A percentile compares a stretch with the other conserved stretches of the same genome.
Evolutionary conservation across 192 early-diverging fungal genomes (phyloP).

Genomic region (Backusella tuberculispora): DNA sequence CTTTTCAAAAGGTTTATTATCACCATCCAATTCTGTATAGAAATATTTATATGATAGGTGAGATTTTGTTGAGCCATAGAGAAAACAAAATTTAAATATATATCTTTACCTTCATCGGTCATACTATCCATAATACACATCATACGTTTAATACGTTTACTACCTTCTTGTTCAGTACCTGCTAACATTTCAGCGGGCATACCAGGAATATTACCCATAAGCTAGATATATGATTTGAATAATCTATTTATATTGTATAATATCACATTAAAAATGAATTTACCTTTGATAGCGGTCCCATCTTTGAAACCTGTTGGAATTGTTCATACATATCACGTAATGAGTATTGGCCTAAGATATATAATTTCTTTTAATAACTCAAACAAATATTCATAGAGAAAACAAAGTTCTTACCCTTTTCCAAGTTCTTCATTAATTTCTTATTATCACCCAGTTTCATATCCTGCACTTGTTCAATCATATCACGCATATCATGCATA

Average conservation of each 20-base stretch:
- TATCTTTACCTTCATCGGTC: constrained; percentile 65
- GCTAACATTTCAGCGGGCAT: constrained; percentile 62
- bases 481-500: constrained; percentile 89
- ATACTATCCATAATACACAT: constrained; percentile 97
- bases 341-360: constrained; percentile 69
- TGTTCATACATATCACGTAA: constrained; percentile 96
- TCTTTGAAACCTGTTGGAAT: constrained; percentile 83
- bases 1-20: constrained; percentile 80
- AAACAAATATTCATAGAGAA: neutral
- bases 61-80: neutral
- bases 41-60: neutral
- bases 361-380: neutral
- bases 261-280: constrained; percentile 17
- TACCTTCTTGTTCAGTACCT: constrained; percentile 64
- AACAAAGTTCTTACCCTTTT: constrained; percentile 55
- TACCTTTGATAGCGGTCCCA: constrained; percentile 93
- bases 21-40: constrained; percentile 77
- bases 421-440: constrained; percentile 88
- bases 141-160: constrained; percentile 65
- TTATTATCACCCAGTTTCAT: constrained; percentile 86
- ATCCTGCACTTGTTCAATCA: constrained; percentile 90
- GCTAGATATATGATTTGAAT: neutral
- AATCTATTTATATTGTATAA: neutral
- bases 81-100: neutral
- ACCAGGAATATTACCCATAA: constrained; percentile 82